Base-by-base conservation (phyloP, 306 rosid genomes). In the Cucurbita argyrosperma region DNA sequence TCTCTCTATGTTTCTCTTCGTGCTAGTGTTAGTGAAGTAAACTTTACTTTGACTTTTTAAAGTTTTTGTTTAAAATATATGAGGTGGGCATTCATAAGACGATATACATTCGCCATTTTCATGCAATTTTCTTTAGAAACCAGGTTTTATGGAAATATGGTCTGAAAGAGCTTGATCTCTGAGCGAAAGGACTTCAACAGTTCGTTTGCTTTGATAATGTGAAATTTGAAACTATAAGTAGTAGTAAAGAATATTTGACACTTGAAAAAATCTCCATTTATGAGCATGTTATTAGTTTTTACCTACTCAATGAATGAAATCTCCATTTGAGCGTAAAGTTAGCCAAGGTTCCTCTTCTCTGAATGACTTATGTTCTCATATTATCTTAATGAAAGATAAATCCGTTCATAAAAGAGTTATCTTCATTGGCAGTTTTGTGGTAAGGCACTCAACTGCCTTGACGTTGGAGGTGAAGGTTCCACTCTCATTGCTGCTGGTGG, bases 391-490 rank as follows among this genome's bases (percentile, higher is more conserved):
- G 71, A 64, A 40, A 64, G 9, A 42, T 18, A 8, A 26, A 21
- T 45, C 58, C 58, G 23, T 2, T 50, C 45, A 23, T n/a, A 26
- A 26, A 15, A 18, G 37, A 40, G 1, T 42, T 50, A 38, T 50
- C 38, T 52, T 15, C 21, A n/a, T 15, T 37, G 35, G 76, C 79
- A 91, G 99, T 81, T 82, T 72, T 84, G 84, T 66, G 92, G 92
- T 78, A 91, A 89, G 81, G 96, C 77, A 59, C 92, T 94, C 74
- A 85, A 84, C 77, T 94, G 96, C 85, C 85, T 91, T 35, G 96
- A 94, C 84, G 72, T 91, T 79, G 97, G 99, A 40, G 99, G 90
- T 71, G 99, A 94, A 83, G 83, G 92, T 74, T 89, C 91, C 71
- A 72, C 92, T 66, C 77, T 94, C 57, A 84, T 94, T 42, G 96